These are phyloP conservation scores for Piromyces finnis DNA, from an alignment of 192 early-diverging fungal species.

Conservation along the genomic window DNA sequence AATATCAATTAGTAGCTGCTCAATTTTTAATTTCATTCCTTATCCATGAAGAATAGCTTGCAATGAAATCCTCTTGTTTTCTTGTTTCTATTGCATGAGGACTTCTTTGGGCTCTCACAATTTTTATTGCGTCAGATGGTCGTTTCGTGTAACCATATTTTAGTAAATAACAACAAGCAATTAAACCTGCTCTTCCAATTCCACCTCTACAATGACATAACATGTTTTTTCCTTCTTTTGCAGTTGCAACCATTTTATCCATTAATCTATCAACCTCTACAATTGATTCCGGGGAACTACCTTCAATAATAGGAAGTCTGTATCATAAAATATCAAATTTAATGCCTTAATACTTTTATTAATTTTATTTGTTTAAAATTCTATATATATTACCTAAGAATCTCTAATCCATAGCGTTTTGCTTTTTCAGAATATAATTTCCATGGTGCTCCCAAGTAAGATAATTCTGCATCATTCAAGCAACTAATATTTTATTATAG, in stretches of 20 bases:
- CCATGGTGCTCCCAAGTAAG: slow-evolving; percentile 46
- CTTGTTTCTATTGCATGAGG: background rate
- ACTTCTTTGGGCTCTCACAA: background rate
- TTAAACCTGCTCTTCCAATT: slow-evolving; percentile 54
- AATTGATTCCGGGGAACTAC: slow-evolving; percentile 33
- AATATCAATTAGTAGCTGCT: too few relatives aligned
- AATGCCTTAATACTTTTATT: too few relatives aligned
- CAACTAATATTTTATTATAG: slow-evolving; percentile 17
- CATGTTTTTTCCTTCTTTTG: slow-evolving; percentile 28
- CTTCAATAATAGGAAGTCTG: slow-evolving; percentile 55
- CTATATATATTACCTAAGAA: slow-evolving; percentile 17
- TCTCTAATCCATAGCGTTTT: slow-evolving; percentile 22
- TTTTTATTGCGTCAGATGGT: background rate
- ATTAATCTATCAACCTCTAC: slow-evolving; percentile 34
- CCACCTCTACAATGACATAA: slow-evolving; percentile 46
- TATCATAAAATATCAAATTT: too few relatives aligned
- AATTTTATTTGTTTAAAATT: background rate
- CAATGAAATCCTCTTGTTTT: background rate
- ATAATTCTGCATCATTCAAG: slow-evolving; percentile 42
- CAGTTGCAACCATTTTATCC: slow-evolving; percentile 19
- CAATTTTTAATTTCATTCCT: too few relatives aligned
- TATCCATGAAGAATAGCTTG: background rate
- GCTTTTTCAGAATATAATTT: slow-evolving; percentile 32
- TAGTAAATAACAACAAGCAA: slow-evolving; percentile 57
- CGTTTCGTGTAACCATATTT: slow-evolving; percentile 14